Evolutionary conservation across 208 protist genomes (phyloP).

Genomic region (Zelonia costaricensis): DNA sequence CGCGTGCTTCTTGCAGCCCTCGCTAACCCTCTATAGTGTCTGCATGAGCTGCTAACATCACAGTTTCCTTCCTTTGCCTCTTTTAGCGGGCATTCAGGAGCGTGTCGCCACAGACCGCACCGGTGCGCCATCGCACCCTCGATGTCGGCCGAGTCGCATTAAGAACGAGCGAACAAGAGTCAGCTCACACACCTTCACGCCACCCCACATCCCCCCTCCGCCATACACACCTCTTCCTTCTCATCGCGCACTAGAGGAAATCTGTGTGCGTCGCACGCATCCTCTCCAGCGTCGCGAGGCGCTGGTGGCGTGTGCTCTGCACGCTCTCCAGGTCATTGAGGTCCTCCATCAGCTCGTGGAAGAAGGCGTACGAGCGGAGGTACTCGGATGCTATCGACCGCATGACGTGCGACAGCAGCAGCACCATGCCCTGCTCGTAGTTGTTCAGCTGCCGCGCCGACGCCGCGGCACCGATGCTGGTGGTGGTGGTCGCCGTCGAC

Average conservation of each 20-base stretch:
- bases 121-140: too few species aligned
- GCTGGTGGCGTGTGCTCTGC: slow-evolving; percentile 46
- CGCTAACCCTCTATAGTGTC: too few species aligned
- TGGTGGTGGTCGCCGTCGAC: slow-evolving; percentile 5
- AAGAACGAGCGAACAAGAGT: slow-evolving; percentile 10
- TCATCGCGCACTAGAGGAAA: slow-evolving; percentile 43
- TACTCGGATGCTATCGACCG: slow-evolving; percentile 49
- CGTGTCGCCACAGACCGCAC: too few species aligned
- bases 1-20: too few species aligned
- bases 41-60: too few species aligned
- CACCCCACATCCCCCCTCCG: too few species aligned
- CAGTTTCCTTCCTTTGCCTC: too few species aligned
- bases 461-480: slow-evolving; percentile 2
- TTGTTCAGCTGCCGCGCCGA: slow-evolving; percentile 37
- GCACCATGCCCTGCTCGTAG: slow-evolving; percentile 76
- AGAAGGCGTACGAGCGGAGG: slow-evolving; percentile 49
- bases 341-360: slow-evolving; percentile 63
- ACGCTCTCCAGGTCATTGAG: slow-evolving; percentile 70
- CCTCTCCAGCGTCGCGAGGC: slow-evolving; percentile 52
- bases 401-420: slow-evolving; percentile 75
- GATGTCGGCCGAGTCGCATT: too few species aligned
- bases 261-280: slow-evolving; percentile 68
- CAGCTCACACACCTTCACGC: too few species aligned
- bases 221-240: too few species aligned
- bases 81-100: too few species aligned